Conservation (phyloP, 164 flowering plant genomes). For the Vitis labrusca region DNA sequence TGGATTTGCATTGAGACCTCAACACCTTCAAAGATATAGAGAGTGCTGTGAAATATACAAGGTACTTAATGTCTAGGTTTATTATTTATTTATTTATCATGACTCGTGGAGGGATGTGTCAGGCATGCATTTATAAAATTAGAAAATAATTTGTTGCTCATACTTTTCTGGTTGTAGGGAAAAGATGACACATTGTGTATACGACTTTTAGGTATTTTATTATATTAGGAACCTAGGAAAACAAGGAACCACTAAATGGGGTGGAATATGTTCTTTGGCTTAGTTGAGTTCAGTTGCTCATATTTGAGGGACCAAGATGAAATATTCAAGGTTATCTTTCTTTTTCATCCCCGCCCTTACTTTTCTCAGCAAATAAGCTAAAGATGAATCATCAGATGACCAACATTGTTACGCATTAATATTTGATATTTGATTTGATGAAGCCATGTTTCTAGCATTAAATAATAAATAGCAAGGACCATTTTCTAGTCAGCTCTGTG, state of each 20-base stretch:
- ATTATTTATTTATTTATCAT: neutral
- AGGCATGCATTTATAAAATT: neutral
- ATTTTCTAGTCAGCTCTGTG: neutral
- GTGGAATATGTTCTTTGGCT: too few relatives aligned
- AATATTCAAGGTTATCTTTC: too few relatives aligned
- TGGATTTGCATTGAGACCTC: conserved; percentile 96
- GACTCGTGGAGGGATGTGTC: neutral
- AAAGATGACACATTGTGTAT: too few relatives aligned
- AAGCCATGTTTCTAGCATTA: neutral
- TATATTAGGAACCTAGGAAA: too few relatives aligned
- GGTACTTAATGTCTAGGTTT: conserved; percentile 18
- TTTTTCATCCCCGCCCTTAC: too few relatives aligned
- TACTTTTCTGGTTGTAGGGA: too few relatives aligned
- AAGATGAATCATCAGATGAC: too few relatives aligned
- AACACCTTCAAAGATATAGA: conserved; percentile 70
- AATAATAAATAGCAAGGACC: neutral
- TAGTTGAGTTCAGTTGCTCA: too few relatives aligned
- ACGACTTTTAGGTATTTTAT: too few relatives aligned
- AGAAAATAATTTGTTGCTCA: neutral
- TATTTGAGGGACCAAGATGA: too few relatives aligned
- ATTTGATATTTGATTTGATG: neutral
- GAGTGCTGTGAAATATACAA: conserved; percentile 71
- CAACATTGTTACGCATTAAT: neutral
- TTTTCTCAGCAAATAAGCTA: too few relatives aligned
- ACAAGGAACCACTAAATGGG: too few relatives aligned